A percentile compares a stretch with the other conserved stretches of the same genome.
Evolutionary conservation across 169 alveolate genomes (phyloP).

Genomic region (Ichthyophthirius multifiliis): DNA sequence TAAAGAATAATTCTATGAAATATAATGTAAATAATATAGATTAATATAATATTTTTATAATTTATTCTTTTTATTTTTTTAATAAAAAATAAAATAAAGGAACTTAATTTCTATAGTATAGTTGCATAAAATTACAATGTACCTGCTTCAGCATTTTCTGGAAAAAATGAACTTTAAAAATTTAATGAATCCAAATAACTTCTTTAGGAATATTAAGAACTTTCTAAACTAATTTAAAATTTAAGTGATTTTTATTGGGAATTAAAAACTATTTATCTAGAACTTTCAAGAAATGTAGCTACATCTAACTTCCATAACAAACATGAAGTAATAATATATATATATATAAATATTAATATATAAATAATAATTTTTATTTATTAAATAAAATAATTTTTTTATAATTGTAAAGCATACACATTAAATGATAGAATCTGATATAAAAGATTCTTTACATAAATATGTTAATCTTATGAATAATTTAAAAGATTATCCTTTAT

Average conservation of each 20-base stretch:
- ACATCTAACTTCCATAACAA: slow-evolving; percentile 16
- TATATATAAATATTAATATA: background rate
- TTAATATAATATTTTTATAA: background rate
- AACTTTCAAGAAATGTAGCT: slow-evolving; percentile 11
- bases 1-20: background rate
- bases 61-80: background rate
- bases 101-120: slow-evolving; percentile 5
- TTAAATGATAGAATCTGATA: background rate
- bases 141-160: slow-evolving; percentile 13
- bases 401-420: background rate
- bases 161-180: background rate
- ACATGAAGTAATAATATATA: background rate
- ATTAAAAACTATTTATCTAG: slow-evolving; percentile 11
- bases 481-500: slow-evolving; percentile 6
- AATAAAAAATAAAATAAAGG: background rate
- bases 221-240: background rate
- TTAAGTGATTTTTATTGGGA: slow-evolving; percentile 14
- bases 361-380: background rate
- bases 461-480: background rate
- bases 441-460: background rate
- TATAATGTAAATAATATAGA: background rate
- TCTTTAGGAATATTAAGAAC: background rate
- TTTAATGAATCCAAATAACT: background rate
- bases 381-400: background rate
- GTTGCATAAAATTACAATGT: background rate